Percentiles rank a stretch among this genome's conserved stretches.
phyloP scores from a whole-genome alignment of 2,329 filamentous ascomycete genomes.

The Aspergillus unguis region DNA sequence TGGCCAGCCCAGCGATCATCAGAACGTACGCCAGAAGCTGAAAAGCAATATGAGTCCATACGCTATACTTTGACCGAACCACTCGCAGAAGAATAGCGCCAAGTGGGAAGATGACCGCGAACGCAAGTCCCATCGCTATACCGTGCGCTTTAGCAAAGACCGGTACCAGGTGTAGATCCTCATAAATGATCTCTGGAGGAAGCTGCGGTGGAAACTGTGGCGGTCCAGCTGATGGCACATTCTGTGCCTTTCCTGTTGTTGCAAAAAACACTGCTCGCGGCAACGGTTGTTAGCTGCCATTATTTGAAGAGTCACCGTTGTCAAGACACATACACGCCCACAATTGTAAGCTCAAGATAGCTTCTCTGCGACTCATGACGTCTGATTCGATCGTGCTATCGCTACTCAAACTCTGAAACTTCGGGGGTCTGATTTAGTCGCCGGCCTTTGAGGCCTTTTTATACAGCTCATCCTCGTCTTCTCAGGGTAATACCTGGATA shows the following conservation, averaged over 20 bases:
- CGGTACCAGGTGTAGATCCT: slow-evolving; percentile 19
- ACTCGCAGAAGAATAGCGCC: slow-evolving; percentile 24
- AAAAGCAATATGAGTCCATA: slow-evolving; percentile 24
- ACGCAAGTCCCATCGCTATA: slow-evolving; percentile 25
- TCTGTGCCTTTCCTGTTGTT: neutral
- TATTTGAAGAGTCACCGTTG: neutral
- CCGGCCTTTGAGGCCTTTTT: neutral
- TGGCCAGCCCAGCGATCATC: slow-evolving; percentile 27
- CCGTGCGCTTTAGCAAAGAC: slow-evolving; percentile 23
- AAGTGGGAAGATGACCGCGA: slow-evolving; percentile 26
- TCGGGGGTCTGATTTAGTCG: neutral
- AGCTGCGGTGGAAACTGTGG: neutral
- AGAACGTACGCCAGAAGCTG: slow-evolving; percentile 27
- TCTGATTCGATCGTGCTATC: neutral
- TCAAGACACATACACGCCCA: slow-evolving; percentile 1
- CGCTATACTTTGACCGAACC: slow-evolving; percentile 14
- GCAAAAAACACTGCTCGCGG: neutral
- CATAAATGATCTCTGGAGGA: slow-evolving; percentile 7
- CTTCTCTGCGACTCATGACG: neutral
- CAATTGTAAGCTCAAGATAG: neutral
- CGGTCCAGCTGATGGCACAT: neutral
- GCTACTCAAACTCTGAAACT: neutral
- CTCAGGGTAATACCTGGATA: neutral
- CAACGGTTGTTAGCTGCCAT: neutral
- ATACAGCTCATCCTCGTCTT: neutral